Conservation (phyloP, 768 basidiomycete genomes). For the Gymnopilus junonius region DNA sequence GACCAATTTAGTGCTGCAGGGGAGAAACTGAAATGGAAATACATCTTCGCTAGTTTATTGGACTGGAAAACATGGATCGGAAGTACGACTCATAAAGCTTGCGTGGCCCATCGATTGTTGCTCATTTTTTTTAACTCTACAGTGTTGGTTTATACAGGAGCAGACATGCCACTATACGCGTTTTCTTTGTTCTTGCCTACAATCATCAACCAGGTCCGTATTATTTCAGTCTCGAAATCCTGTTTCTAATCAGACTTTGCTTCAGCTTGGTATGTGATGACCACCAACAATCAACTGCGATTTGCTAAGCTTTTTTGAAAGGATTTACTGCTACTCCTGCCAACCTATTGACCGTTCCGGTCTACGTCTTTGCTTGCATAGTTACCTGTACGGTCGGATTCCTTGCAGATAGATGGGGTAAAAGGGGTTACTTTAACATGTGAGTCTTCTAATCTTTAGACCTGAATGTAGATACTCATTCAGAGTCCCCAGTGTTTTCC, state of each 20-base stretch:
- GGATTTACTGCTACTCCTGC: conserved; percentile 74
- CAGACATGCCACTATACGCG: conserved; percentile 73
- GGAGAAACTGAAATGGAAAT: conserved; percentile 59
- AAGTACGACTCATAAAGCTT: conserved; percentile 33
- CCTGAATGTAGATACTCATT: background rate
- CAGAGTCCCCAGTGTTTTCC: conserved; percentile 32
- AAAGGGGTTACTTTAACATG: conserved; percentile 69
- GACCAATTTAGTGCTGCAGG: conserved; percentile 77
- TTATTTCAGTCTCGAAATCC: background rate
- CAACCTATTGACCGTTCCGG: conserved; percentile 78
- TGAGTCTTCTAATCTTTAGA: conserved; percentile 32
- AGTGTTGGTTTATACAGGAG: conserved; percentile 63
- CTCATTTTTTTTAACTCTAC: background rate
- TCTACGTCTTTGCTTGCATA: conserved; percentile 71
- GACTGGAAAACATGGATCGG: conserved; percentile 79
- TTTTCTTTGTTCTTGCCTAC: conserved; percentile 80
- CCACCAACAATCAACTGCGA: background rate
- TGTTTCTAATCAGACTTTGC: conserved; percentile 23
- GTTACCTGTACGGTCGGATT: conserved; percentile 69
- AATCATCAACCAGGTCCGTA: conserved; percentile 69
- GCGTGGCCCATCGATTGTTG: background rate
- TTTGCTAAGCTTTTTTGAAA: background rate
- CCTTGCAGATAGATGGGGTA: conserved; percentile 61
- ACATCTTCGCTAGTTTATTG: conserved; percentile 59
- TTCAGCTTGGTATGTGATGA: conserved; percentile 14